Evolutionary conservation across 163 green algal species (phyloP), one percentile per base, ranked within the genome.

Genomic region (Prototheca cutis): DNA sequence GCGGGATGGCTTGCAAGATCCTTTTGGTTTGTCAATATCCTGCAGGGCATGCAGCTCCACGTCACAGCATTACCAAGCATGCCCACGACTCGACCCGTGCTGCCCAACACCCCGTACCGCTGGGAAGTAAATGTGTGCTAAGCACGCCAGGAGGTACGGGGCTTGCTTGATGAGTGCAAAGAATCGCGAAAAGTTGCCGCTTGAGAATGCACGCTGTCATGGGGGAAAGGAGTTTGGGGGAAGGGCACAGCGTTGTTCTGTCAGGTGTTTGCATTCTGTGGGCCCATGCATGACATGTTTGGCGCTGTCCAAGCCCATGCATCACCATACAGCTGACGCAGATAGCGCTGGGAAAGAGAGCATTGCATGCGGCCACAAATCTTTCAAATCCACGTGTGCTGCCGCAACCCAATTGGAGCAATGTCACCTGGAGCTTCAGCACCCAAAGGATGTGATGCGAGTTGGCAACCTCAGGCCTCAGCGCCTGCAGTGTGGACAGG

Each of bases 131-230:
- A 68, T 55, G 62, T 74, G 65, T 3, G 63, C 57, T n/a, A 76
- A 66, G 53, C 77, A 87, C 32, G 78, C 77, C 31, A 78, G 57
- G 30, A 88, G 66, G 66, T 85, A 82, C 21, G 75, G 67, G n/a
- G 77, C 74, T 17, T 31, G 48, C 1, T 63, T 39, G 6, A 84
- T 54, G 10, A 81, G 58, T 3, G 4, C 15, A 31, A 89, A 83
- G 51, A 84, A 86, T 21, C 31, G 34, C 2, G 71, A 67, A 24
- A 61, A 86, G 59, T 87, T 78, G 55, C 45, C 58, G 48, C 17
- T 27, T 2, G 51, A 42, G 40, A 83, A 73, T 3, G 63, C 62
- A 4, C 30, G 24, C 40, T 72, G 61, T 32, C 54, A 27, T 27
- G 23, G 24, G n/a, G 4, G 33, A 13, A 25, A 5, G 23, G 10